These are phyloP conservation scores for Corylus americana DNA, from an alignment of 306 rosid species.

Conservation along the genomic window DNA sequence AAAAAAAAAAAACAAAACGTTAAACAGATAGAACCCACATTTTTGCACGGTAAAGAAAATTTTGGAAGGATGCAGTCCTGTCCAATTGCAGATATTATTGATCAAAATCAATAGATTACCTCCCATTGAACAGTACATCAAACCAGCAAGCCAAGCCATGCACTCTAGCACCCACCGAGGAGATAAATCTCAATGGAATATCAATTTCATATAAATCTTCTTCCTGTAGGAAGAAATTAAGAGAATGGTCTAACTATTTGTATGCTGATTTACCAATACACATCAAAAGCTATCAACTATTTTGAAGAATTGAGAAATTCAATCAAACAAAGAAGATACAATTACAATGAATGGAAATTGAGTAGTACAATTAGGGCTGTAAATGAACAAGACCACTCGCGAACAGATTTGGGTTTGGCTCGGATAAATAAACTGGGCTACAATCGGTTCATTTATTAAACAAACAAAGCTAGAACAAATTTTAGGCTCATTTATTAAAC, in stretches of 20 bases:
- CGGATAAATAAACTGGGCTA: too few species aligned
- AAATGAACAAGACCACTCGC: too few species aligned
- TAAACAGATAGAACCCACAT: slow-evolving; percentile 5
- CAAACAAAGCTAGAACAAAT: too few species aligned
- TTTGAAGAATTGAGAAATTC: not conserved
- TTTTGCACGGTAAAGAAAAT: not conserved
- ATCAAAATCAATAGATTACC: slow-evolving; percentile 47
- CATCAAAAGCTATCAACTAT: slow-evolving; percentile 2
- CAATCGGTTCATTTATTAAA: too few species aligned
- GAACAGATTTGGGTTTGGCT: too few species aligned
- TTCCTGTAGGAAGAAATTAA: slow-evolving; percentile 52
- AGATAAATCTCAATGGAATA: slow-evolving; percentile 74
- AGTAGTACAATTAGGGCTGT: not conserved
- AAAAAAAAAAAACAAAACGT: not conserved
- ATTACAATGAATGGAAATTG: not conserved
- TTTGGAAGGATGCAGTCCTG: not conserved
- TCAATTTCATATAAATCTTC: slow-evolving; percentile 87
- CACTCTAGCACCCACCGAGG: slow-evolving; percentile 85
- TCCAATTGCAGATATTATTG: slow-evolving; percentile 9
- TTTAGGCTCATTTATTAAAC: too few species aligned
- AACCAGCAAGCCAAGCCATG: slow-evolving; percentile 99
- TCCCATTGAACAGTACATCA: slow-evolving; percentile 88
- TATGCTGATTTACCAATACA: slow-evolving; percentile 10
- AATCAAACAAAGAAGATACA: not conserved
- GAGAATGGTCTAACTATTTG: not conserved